A percentile compares a stretch with the other conserved stretches of the same genome.
Conservation (phyloP, 2,329 filamentous ascomycete genomes). For the Drechslera avenae region DNA sequence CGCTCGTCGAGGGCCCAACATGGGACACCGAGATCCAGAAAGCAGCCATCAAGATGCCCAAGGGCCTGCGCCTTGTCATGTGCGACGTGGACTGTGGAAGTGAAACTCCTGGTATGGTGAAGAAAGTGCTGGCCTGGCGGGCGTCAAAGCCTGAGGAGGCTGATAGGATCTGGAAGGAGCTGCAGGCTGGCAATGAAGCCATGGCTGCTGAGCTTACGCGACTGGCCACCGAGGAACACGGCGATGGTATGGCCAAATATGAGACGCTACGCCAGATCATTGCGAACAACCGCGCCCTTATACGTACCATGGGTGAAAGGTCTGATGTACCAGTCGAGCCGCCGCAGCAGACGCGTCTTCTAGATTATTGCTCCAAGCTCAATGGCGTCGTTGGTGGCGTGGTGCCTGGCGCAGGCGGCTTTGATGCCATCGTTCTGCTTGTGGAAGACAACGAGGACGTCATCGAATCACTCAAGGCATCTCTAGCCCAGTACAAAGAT, state of each 20-base stretch:
- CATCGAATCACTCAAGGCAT: constrained; percentile 62
- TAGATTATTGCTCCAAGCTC: constrained; percentile 74
- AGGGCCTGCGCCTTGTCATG: constrained; percentile 80
- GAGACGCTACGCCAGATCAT: constrained; percentile 59
- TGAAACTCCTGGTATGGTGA: constrained; percentile 94
- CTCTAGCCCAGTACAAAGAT: constrained; percentile 69
- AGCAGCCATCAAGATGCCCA: constrained; percentile 71
- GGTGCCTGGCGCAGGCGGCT: constrained; percentile 91
- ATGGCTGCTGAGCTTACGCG: constrained; percentile 68
- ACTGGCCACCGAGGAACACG: constrained; percentile 51
- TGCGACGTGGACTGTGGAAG: constrained; percentile 95
- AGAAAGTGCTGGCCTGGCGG: constrained; percentile 84
- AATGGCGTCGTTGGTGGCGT: constrained; percentile 88
- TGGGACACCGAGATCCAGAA: constrained; percentile 85
- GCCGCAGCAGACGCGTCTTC: constrained; percentile 76
- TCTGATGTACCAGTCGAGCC: constrained; percentile 90
- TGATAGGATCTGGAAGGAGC: constrained; percentile 70
- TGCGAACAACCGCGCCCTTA: constrained; percentile 60
- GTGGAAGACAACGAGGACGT: constrained; percentile 74
- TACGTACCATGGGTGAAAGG: constrained; percentile 75
- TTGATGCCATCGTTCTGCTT: constrained; percentile 84
- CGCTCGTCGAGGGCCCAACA: constrained; percentile 64
- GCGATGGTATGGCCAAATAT: constrained; percentile 49
- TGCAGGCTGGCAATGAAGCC: constrained; percentile 76
- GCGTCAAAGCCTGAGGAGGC: constrained; percentile 67